Conservation (phyloP, 2,329 filamentous ascomycete genomes). For the Nigrograna mackinnonii region DNA sequence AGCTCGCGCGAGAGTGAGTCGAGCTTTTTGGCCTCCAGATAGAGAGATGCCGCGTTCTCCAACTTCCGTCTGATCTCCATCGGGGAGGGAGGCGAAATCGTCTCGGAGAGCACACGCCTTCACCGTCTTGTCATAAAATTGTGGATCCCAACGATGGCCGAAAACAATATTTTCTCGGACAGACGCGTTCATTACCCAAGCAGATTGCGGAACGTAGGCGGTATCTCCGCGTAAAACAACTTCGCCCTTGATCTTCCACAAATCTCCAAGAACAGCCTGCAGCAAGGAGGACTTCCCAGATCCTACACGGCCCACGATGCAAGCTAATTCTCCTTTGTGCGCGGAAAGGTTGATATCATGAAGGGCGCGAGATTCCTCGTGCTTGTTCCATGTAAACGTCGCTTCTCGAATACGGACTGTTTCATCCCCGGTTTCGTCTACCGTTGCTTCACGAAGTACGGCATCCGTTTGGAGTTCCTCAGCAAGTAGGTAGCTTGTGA, state of each 20-base stretch:
- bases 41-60: slow-evolving; percentile 96
- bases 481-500: slow-evolving; percentile 82
- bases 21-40: slow-evolving; percentile 94
- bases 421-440: slow-evolving; percentile 80
- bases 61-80: slow-evolving; percentile 95
- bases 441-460: slow-evolving; percentile 69
- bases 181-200: slow-evolving; percentile 98
- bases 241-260: slow-evolving; percentile 86
- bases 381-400: slow-evolving; percentile 92
- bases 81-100: slow-evolving; percentile 89
- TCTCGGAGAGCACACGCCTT: slow-evolving; percentile 88
- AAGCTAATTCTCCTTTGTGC: slow-evolving; percentile 90
- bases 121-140: slow-evolving; percentile 92
- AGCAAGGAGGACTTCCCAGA: slow-evolving; percentile 93
- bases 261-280: slow-evolving; percentile 83
- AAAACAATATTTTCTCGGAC: slow-evolving; percentile 98
- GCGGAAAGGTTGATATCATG: slow-evolving; percentile 86
- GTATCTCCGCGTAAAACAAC: slow-evolving; percentile 81
- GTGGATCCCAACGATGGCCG: slow-evolving; percentile 88
- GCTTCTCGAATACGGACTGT: slow-evolving; percentile 81
- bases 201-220: slow-evolving; percentile 89
- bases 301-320: slow-evolving; percentile 92
- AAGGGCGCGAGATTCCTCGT: slow-evolving; percentile 69
- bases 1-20: slow-evolving; percentile 86
- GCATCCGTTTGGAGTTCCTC: slow-evolving; percentile 91